Evolutionary conservation across 257 asterid species (phyloP), one percentile per base, ranked within the genome.

Genomic region (Mentha longifolia): DNA sequence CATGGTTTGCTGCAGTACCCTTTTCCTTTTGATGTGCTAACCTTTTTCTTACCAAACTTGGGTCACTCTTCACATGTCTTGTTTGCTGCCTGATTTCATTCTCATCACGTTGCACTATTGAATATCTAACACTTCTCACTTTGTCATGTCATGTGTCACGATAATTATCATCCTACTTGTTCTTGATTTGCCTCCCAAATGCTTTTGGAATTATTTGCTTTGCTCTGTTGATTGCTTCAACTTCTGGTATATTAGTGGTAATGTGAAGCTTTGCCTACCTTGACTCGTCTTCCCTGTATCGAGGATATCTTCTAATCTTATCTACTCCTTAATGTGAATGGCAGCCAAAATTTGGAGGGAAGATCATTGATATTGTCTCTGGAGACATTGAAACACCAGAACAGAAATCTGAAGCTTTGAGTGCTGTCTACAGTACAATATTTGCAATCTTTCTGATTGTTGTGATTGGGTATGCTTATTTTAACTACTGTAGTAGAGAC

Each of bases 301-400:
- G 46, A 28, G 12, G 59, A 70, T 46, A 39, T 56, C 3, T 54
- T 60, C 47, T 73, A 49, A 81, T 59, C 37, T n/a, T 45, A 19
- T 50, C 41, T 59, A 25, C 22, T 33, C 33, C 61, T 35, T 41
- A 30, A 71, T 78, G 77, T 72, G 71, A 56, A 70, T 67, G 82
- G 84, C 90, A 89, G 96, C 92, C 95, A 37, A 87, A 84, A 66
- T 89, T 87, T 73, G 95, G 95, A 71, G 96, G 96, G 65, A 79
- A 72, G 71, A 85, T 89, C 50, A 89, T 89, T 74, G 96, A 89
- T 75, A 86, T 89, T 52, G 96, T 89, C 35, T 89, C 96, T 17
- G 78, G 95, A 67, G 92, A 87, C 60, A 76, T 63, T 54, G 72
- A 77, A 49, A 84, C 96, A 39, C 81, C 84, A 8, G 89, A 89